phyloP scores from a whole-genome alignment of 345 rosid genomes.

The Raphanus sativus region DNA sequence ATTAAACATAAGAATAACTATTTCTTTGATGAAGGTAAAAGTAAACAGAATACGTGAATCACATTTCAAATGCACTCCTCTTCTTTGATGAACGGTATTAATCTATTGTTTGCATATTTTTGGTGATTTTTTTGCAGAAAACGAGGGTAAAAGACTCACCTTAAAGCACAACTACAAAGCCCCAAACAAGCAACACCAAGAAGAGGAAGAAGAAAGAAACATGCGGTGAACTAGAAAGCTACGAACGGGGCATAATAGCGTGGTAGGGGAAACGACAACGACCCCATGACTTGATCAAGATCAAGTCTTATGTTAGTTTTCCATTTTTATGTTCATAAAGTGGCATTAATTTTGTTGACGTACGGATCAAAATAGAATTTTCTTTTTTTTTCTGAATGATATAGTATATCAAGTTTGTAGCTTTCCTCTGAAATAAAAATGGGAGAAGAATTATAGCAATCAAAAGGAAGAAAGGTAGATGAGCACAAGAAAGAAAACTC shows the following conservation, averaged over 20 bases:
- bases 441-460: neutral
- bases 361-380: neutral
- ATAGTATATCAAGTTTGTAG: neutral
- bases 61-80: neutral
- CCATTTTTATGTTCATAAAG: neutral
- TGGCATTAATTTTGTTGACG: neutral
- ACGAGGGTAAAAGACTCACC: neutral
- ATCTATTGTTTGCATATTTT: neutral
- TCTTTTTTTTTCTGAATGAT: neutral
- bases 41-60: too few relatives aligned
- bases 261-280: neutral
- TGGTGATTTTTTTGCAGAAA: neutral
- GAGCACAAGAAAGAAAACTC: neutral
- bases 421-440: neutral
- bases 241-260: neutral
- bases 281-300: too few relatives aligned
- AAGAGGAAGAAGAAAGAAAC: neutral
- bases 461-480: neutral
- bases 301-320: neutral
- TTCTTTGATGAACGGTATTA: neutral
- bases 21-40: too few relatives aligned
- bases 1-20: too few relatives aligned
- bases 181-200: neutral
- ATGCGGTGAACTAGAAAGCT: neutral
- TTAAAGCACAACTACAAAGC: neutral